These are phyloP conservation scores for Haplosporangium sp. DNA, from an alignment of 371 early-diverging fungal genomes.

Conservation along the genomic window DNA sequence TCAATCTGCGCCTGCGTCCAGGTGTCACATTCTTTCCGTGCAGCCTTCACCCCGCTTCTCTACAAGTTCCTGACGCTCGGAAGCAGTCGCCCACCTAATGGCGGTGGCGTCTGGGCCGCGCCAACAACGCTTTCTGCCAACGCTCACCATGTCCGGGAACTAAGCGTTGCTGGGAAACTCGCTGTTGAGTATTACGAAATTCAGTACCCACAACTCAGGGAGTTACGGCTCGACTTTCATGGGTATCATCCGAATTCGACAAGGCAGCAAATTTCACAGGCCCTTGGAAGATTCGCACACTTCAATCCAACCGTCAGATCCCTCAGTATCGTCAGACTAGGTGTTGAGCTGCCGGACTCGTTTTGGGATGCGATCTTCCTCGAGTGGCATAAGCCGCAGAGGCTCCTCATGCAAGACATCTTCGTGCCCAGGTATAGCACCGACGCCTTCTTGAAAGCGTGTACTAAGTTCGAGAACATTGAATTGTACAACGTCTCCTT, in stretches of 20 bases:
- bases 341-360: neutral
- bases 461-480: neutral
- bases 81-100: neutral
- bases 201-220: neutral
- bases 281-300: neutral
- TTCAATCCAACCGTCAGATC: neutral
- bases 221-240: neutral
- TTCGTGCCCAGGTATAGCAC: neutral
- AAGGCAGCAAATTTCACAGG: too few relatives aligned
- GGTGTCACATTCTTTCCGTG: neutral
- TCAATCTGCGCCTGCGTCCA: neutral
- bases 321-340: neutral
- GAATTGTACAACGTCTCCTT: neutral
- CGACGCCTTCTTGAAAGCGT: neutral
- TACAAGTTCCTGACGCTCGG: neutral
- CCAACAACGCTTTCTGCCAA: neutral
- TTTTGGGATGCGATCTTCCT: neutral
- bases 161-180: neutral
- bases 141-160: neutral
- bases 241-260: too few relatives aligned
- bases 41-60: neutral
- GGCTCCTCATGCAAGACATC: neutral
- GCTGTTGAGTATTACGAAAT: neutral
- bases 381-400: neutral
- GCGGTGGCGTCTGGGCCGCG: neutral